Evolutionary conservation across 192 early-diverging fungal genomes (phyloP).

Genomic region (Coemansia sp.): DNA sequence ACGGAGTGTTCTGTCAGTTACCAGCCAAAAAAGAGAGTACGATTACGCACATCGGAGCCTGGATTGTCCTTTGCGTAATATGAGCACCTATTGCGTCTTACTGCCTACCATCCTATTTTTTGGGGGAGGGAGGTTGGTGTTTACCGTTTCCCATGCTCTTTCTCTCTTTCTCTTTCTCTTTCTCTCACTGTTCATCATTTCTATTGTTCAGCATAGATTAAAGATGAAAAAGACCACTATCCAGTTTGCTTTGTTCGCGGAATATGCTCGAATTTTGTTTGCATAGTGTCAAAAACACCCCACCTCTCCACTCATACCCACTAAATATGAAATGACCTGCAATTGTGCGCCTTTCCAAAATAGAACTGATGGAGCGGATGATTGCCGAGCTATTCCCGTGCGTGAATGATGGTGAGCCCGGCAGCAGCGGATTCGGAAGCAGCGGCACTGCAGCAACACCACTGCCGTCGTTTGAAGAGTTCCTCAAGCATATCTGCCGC

Average conservation of each 20-base stretch:
- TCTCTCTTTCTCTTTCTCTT: no score
- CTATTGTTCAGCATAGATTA: neutral
- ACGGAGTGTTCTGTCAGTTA: no score
- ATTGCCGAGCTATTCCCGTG: slow-evolving; percentile 56
- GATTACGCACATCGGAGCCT: neutral
- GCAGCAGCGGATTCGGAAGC: slow-evolving; percentile 1
- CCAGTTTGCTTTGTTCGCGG: neutral
- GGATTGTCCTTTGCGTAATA: neutral
- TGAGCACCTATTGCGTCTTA: slow-evolving; percentile 22
- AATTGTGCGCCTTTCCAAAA: neutral
- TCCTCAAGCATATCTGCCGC: slow-evolving; percentile 54
- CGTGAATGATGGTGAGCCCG: slow-evolving; percentile 28
- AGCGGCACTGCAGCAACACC: slow-evolving; percentile 5
- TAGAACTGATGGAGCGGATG: slow-evolving; percentile 57
- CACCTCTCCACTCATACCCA: no score
- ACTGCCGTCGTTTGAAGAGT: slow-evolving; percentile 51
- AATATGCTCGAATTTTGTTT: no score
- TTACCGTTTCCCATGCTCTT: slow-evolving; percentile 6
- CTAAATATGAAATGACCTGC: neutral
- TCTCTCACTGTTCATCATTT: no score
- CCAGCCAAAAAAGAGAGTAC: neutral
- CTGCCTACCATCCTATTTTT: slow-evolving; percentile 15
- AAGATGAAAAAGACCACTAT: neutral
- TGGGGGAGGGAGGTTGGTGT: neutral
- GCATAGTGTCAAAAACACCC: neutral